These are phyloP conservation scores for Xylaria hypoxylon DNA, from an alignment of 2,329 filamentous ascomycete genomes.

Conservation along the genomic window DNA sequence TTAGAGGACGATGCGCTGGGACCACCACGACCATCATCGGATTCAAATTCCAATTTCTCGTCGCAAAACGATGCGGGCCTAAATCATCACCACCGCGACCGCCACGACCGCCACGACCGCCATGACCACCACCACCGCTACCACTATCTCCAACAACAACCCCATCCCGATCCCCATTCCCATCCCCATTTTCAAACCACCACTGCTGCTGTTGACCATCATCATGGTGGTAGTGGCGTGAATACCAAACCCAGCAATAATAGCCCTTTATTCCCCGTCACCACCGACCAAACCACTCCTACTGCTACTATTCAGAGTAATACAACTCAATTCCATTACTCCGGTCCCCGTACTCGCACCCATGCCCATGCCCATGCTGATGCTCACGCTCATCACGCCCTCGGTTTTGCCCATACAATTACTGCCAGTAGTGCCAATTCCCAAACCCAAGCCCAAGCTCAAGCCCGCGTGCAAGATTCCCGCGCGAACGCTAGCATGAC, in stretches of 20 bases:
- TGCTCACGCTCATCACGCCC: slow-evolving; percentile 23
- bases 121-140: no score
- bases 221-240: slow-evolving; percentile 2
- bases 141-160: slow-evolving; percentile 1
- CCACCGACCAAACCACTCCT: not conserved
- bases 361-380: not conserved
- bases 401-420: slow-evolving; percentile 18
- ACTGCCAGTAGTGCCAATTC: slow-evolving; percentile 39
- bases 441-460: slow-evolving; percentile 27
- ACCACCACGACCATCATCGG: slow-evolving; percentile 42
- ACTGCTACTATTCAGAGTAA: not conserved
- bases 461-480: slow-evolving; percentile 17
- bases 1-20: slow-evolving; percentile 45
- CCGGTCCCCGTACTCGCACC: slow-evolving; percentile 2
- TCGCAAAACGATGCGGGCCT: slow-evolving; percentile 11
- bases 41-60: slow-evolving; percentile 25
- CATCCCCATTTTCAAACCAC: slow-evolving; percentile 2
- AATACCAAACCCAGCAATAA: slow-evolving; percentile 6
- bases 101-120: no score
- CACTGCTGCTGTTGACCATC: not conserved
- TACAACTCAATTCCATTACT: slow-evolving; percentile 23
- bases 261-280: not conserved
- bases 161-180: slow-evolving; percentile 1
- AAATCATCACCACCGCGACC: slow-evolving; percentile 1
- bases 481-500: slow-evolving; percentile 43